Percentiles rank a stretch among this genome's conserved stretches.
phyloP scores from a whole-genome alignment of 2,329 filamentous ascomycete species.

The Phyllosticta citrichinensis region DNA sequence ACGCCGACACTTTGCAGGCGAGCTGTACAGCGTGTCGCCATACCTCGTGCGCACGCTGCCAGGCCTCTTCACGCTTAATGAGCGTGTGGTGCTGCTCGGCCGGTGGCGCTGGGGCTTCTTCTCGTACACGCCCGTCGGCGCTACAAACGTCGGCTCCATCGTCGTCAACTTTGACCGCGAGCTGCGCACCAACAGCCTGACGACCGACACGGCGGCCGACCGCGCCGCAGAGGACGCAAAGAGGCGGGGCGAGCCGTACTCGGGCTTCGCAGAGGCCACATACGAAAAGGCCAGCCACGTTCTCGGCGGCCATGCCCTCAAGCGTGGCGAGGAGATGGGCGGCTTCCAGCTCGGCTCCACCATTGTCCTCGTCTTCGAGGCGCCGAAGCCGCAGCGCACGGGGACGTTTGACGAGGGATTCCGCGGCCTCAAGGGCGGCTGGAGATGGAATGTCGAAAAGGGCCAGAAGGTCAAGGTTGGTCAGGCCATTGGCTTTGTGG shows the following conservation, averaged over 20 bases:
- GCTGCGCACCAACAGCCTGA: conserved; percentile 81
- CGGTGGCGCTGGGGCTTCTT: conserved; percentile 98
- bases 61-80: conserved; percentile 91
- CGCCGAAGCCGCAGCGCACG: conserved; percentile 54
- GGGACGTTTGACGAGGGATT: conserved; percentile 44
- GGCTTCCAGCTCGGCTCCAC: conserved; percentile 94
- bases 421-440: conserved; percentile 52
- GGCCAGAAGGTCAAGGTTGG: conserved; percentile 86
- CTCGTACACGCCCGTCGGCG: conserved; percentile 87
- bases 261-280: conserved; percentile 86
- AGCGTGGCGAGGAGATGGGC: conserved; percentile 91
- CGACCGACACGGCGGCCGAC: conserved; percentile 87
- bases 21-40: conserved; percentile 88
- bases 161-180: conserved; percentile 95
- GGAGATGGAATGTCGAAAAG: conserved; percentile 77
- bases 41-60: conserved; percentile 89
- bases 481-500: conserved; percentile 69
- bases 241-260: conserved; percentile 66
- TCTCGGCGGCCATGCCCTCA: conserved; percentile 72
- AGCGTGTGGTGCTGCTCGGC: conserved; percentile 85
- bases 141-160: conserved; percentile 95
- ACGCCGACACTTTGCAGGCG: conserved; percentile 93
- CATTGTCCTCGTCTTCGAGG: conserved; percentile 92
- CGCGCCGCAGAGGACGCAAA: conserved; percentile 71
- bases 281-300: conserved; percentile 70